A percentile compares a stretch with the other conserved stretches of the same genome.
These are phyloP conservation scores for Maudiozyma saulgeensis DNA, from an alignment of 805 yeast species.

Conservation along the genomic window DNA sequence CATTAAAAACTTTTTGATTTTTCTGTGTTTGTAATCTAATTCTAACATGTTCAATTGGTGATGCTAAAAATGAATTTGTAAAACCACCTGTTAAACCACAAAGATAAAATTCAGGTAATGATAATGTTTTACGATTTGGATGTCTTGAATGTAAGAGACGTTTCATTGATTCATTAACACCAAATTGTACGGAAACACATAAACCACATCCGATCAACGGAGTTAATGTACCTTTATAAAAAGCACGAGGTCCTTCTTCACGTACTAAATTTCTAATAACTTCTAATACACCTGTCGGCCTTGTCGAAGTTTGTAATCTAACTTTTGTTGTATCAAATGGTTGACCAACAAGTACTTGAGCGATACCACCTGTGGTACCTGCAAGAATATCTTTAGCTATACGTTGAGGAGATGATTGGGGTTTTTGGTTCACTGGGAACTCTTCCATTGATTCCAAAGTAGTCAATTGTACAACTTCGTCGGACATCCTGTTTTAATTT, in stretches of 20 bases:
- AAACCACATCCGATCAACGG: constrained; percentile 97
- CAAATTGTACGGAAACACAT: constrained; percentile 92
- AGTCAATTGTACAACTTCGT: constrained; percentile 4
- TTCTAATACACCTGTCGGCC: constrained; percentile 60
- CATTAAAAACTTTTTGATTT: constrained; percentile 41
- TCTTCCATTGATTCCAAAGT: constrained; percentile 8
- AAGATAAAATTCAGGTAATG: constrained; percentile 58
- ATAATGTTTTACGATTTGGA: constrained; percentile 30
- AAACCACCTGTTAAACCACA: constrained; percentile 91
- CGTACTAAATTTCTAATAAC: constrained; percentile 61
- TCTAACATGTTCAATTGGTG: constrained; percentile 93
- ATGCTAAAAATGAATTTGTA: constrained; percentile 79
- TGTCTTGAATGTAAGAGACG: constrained; percentile 41
- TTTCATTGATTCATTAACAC: constrained; percentile 91
- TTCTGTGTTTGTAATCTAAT: constrained; percentile 80
- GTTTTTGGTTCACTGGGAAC: background rate
- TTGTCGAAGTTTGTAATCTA: constrained; percentile 78
- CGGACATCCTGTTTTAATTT: constrained; percentile 3
- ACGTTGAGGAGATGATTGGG: constrained; percentile 2
- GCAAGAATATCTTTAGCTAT: constrained; percentile 66
- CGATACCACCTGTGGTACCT: constrained; percentile 92
- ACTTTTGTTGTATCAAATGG: constrained; percentile 95
- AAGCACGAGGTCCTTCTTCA: constrained; percentile 78
- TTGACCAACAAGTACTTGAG: constrained; percentile 92
- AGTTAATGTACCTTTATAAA: constrained; percentile 88